Conservation (phyloP, 2,329 filamentous ascomycete species). For the Aureobasidium sp. region DNA sequence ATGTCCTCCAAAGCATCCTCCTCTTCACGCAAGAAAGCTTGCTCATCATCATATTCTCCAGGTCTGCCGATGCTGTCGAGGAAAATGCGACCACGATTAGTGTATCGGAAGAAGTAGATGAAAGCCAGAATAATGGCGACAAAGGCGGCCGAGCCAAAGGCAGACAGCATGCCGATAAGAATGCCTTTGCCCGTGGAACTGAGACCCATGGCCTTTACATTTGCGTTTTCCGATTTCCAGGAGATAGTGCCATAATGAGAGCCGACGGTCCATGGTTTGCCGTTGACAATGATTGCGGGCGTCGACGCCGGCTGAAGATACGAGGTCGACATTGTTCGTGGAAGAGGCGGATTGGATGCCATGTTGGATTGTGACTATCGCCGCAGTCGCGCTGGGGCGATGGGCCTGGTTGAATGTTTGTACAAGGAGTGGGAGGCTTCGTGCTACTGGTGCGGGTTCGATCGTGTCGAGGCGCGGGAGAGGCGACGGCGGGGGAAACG, state of each 20-base stretch:
- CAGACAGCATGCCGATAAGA: slow-evolving; percentile 88
- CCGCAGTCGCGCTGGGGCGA: slow-evolving; percentile 19
- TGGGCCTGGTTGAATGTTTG: slow-evolving; percentile 10
- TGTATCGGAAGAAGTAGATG: slow-evolving; percentile 93
- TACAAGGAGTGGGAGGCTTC: slow-evolving; percentile 3
- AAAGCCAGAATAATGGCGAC: slow-evolving; percentile 72
- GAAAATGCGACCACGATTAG: slow-evolving; percentile 78
- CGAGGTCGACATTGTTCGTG: slow-evolving; percentile 18
- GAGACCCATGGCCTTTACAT: slow-evolving; percentile 5
- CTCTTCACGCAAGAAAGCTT: slow-evolving; percentile 88
- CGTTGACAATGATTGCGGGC: background rate
- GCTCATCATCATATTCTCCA: slow-evolving; percentile 96
- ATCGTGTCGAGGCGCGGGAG: background rate
- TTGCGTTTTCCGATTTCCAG: background rate
- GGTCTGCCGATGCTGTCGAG: slow-evolving; percentile 88
- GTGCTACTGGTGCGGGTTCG: background rate
- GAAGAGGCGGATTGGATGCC: background rate
- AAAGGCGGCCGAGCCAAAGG: slow-evolving; percentile 82
- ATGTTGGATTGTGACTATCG: background rate
- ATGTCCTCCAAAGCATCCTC: slow-evolving; percentile 89
- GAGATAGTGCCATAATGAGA: background rate
- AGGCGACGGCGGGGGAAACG: slow-evolving; percentile 1
- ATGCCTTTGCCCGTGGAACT: slow-evolving; percentile 65
- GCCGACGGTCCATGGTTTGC: slow-evolving; percentile 14
- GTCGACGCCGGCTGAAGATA: slow-evolving; percentile 16